Evolutionary conservation across 345 rosid species (phyloP), one percentile per base, ranked within the genome.

Genomic region (Eucalyptus globulus): DNA sequence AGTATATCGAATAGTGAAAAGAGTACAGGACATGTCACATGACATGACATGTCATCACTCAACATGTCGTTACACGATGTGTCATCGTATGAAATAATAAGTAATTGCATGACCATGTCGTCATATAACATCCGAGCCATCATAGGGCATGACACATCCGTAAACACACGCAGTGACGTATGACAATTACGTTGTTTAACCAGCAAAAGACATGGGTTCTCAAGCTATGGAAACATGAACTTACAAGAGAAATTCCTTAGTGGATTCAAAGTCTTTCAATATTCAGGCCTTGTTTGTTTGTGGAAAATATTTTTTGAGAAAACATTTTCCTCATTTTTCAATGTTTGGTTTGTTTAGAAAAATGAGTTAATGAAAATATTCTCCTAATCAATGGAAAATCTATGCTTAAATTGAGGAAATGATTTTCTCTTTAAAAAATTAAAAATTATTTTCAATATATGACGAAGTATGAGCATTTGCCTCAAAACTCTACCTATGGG

Each of bases 81-180:
- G 10, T 14, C 2, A 8, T 65, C 2, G 19, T 4, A 15, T 65
- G 76, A 65, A 65, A 65, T 29, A 1, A 29, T n/a, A 0, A 31
- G 17, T n/a, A n/a, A 29, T n/a, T 0, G 11, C 37, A n/a, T 7
- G 37, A 31, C 9, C 37, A 14, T 0, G 2, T 65, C 2, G 10
- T 65, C 76, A n/a, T 65, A 14, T n/a, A 65, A n/a, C 76, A 65
- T 11, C 76, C 6, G 11, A n/a, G 76, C 34, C 37, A 15, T 4
- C 76, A 4, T 14, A n/a, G 76, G 76, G 40, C 19, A 65, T 21
- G 3, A 7, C 21, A 65, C 5, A 8, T n/a, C 2, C 15, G 16
- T 34, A 65, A 65, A 65, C 76, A 65, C 37, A 7, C 37, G 37
- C 76, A 14, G 37, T n/a, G 5, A 65, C 37, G 9, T 65, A n/a